phyloP scores from a whole-genome alignment of 495 filamentous ascomycete species.

The Daldinia childiae region DNA sequence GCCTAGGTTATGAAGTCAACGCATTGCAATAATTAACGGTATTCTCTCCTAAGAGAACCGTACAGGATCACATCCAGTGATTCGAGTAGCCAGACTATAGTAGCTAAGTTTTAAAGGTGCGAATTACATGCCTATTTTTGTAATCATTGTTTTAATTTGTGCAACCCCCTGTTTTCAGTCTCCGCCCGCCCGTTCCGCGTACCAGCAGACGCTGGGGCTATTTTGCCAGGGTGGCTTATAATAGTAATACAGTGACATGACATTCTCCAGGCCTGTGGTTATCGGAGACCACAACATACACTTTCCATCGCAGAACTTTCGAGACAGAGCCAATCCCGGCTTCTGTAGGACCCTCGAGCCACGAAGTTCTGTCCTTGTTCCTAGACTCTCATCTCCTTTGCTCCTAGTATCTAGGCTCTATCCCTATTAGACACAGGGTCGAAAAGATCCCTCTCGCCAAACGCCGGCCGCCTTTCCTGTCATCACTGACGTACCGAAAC shows the following conservation, averaged over 20 bases:
- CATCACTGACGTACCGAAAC: slow-evolving; percentile 41
- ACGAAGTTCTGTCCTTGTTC: slow-evolving; percentile 3
- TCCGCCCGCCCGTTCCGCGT: slow-evolving; percentile 16
- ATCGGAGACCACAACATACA: slow-evolving; percentile 2
- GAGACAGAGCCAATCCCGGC: slow-evolving; percentile 3
- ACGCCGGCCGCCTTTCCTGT: slow-evolving; percentile 45
- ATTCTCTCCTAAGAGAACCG: background rate
- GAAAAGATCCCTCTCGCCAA: slow-evolving; percentile 39
- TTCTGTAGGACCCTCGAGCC: background rate
- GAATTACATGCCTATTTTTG: background rate
- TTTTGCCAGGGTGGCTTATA: slow-evolving; percentile 9
- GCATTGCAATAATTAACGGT: background rate
- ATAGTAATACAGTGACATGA: slow-evolving; percentile 34
- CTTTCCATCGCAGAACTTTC: slow-evolving; percentile 1
- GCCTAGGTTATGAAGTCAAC: background rate
- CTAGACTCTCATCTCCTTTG: slow-evolving; percentile 22
- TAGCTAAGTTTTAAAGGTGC: background rate
- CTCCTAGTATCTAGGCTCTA: slow-evolving; percentile 26
- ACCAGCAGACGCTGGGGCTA: slow-evolving; percentile 14
- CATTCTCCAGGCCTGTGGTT: slow-evolving; percentile 17
- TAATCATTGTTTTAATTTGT: slow-evolving; percentile 24
- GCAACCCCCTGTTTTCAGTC: slow-evolving; percentile 21
- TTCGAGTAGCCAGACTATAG: background rate
- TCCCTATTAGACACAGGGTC: slow-evolving; percentile 26
- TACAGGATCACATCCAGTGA: background rate